phyloP scores from a whole-genome alignment of 768 basidiomycete species.

The Xerocomellus dryophilus region DNA sequence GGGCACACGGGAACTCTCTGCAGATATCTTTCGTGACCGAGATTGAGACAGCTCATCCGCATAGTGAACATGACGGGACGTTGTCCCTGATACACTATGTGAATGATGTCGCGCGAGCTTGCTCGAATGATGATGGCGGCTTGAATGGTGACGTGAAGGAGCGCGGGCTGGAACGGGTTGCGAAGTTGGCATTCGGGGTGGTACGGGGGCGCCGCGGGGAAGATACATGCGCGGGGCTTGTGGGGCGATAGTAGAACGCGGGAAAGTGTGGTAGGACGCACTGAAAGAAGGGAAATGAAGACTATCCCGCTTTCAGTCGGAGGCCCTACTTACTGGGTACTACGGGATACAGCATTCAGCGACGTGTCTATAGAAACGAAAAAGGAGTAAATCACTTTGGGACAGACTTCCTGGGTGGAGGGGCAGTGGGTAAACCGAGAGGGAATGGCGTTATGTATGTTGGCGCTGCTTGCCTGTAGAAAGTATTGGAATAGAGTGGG shows the following conservation, averaged over 20 bases:
- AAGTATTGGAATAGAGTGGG: background rate
- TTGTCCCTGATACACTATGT: slow-evolving; percentile 12
- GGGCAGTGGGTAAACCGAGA: slow-evolving; percentile 15
- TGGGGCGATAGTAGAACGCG: slow-evolving; percentile 17
- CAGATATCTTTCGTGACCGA: slow-evolving; percentile 10
- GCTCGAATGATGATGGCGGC: background rate
- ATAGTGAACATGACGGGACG: slow-evolving; percentile 29
- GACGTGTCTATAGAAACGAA: background rate
- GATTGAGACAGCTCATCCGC: slow-evolving; percentile 10
- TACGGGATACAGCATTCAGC: slow-evolving; percentile 10
- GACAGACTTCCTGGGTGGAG: slow-evolving; percentile 15
- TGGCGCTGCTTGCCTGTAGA: slow-evolving; percentile 16
- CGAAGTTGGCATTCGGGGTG: slow-evolving; percentile 3
- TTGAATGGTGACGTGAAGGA: slow-evolving; percentile 9
- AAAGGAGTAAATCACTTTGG: slow-evolving; percentile 19
- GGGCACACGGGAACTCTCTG: slow-evolving; percentile 1
- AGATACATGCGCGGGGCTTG: background rate
- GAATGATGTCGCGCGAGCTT: slow-evolving; percentile 3
- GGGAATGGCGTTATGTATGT: slow-evolving; percentile 21
- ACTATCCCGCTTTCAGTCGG: slow-evolving; percentile 4
- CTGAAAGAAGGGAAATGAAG: slow-evolving; percentile 19
- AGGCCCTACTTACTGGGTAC: slow-evolving; percentile 26
- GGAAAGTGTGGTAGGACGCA: slow-evolving; percentile 27
- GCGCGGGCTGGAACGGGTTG: background rate
- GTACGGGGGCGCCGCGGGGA: background rate